Conservation (phyloP, 108 stramenopile species). For the Hondaea fermentalgiana region DNA sequence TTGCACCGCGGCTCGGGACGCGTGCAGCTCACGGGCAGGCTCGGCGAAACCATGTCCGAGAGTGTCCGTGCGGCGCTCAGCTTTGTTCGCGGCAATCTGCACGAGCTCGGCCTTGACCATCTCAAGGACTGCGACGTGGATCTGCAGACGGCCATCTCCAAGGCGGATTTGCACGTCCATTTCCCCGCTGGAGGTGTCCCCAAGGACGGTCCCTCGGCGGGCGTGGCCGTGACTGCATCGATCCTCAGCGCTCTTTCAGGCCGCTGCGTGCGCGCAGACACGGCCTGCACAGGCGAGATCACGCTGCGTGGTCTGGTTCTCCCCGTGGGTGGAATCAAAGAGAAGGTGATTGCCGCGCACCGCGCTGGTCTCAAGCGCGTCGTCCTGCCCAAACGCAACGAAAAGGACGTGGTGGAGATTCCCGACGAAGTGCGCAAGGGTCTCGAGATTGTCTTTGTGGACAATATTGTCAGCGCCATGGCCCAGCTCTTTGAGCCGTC, state of each 20-base stretch:
- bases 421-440: neutral
- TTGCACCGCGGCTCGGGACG: slow-evolving; percentile 36
- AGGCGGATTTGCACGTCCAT: slow-evolving; percentile 83
- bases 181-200: slow-evolving; percentile 96
- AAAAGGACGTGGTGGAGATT: slow-evolving; percentile 68
- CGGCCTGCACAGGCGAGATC: slow-evolving; percentile 77
- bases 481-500: neutral
- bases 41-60: slow-evolving; percentile 86
- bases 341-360: slow-evolving; percentile 91
- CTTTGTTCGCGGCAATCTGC: slow-evolving; percentile 70
- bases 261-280: slow-evolving; percentile 70
- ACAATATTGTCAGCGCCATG: neutral
- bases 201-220: slow-evolving; percentile 95
- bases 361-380: slow-evolving; percentile 80
- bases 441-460: slow-evolving; percentile 6
- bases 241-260: slow-evolving; percentile 80
- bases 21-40: slow-evolving; percentile 68
- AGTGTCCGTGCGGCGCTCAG: slow-evolving; percentile 82
- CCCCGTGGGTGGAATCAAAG: slow-evolving; percentile 92
- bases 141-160: slow-evolving; percentile 36
- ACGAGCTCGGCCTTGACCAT: slow-evolving; percentile 31
- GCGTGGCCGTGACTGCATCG: slow-evolving; percentile 84
- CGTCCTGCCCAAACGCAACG: slow-evolving; percentile 74
- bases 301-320: slow-evolving; percentile 80
- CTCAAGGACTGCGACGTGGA: neutral